phyloP scores from a whole-genome alignment of 805 yeast genomes.

The Ogataea degrootiae region DNA sequence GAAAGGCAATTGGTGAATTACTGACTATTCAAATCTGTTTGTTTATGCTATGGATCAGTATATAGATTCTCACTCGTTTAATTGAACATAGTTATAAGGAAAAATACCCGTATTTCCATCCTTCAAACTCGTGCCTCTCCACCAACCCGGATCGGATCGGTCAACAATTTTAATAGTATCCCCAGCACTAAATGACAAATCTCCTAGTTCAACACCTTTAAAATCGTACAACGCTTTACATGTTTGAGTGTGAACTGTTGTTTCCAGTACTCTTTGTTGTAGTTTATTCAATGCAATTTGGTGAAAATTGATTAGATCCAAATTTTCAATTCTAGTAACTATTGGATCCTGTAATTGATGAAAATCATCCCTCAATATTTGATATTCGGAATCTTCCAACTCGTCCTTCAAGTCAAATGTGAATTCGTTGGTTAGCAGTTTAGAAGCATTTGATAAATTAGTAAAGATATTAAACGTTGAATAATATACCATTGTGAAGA shows the following conservation, averaged over 20 bases:
- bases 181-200: constrained; percentile 39
- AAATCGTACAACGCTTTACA: constrained; percentile 41
- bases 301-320: constrained; percentile 14
- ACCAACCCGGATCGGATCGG: constrained; percentile 40
- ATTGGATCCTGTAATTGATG: constrained; percentile 4
- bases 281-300: constrained; percentile 12
- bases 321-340: constrained; percentile 3
- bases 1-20: background rate
- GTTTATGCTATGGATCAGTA: background rate
- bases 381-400: constrained; percentile 4
- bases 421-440: constrained; percentile 6
- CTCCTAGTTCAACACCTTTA: constrained; percentile 33
- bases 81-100: constrained; percentile 43
- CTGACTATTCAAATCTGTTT: background rate
- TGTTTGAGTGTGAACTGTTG: constrained; percentile 9
- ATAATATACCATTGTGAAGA: constrained; percentile 34
- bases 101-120: constrained; percentile 40
- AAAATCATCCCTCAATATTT: constrained; percentile 6
- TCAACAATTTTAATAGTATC: constrained; percentile 38
- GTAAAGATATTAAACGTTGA: constrained; percentile 32
- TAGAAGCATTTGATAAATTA: constrained; percentile 10
- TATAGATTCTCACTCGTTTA: background rate
- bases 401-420: constrained; percentile 6
- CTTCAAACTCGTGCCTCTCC: constrained; percentile 38
- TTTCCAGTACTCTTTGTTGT: constrained; percentile 14